Conservation (phyloP, 805 yeast genomes). For the Huiozyma naganishii region DNA sequence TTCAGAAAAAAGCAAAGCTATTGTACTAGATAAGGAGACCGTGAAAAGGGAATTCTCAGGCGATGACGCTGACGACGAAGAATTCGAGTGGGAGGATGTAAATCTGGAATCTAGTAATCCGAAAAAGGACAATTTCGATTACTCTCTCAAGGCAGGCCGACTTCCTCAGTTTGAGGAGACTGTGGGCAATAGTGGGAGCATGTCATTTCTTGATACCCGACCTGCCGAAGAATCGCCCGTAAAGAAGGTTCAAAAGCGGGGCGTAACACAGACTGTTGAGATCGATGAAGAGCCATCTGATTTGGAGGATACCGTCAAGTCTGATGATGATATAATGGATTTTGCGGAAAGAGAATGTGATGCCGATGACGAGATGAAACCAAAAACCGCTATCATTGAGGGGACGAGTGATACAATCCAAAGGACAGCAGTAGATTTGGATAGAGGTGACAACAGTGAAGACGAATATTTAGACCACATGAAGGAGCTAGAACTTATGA, state of each 20-base stretch:
- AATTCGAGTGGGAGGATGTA: conserved; percentile 66
- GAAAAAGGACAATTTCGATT: conserved; percentile 23
- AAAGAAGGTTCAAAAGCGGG: conserved; percentile 6
- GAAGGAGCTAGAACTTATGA: conserved; percentile 29
- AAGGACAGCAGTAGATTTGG: conserved; percentile 1
- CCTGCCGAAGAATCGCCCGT: conserved; percentile 14
- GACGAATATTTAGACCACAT: conserved; percentile 19
- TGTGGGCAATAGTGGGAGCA: conserved; percentile 16
- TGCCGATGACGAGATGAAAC: too few species aligned
- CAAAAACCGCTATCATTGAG: too few species aligned
- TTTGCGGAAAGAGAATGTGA: too few species aligned
- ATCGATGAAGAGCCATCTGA: conserved; percentile 1
- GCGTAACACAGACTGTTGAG: not conserved
- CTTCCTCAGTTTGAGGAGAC: conserved; percentile 23
- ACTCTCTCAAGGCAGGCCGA: conserved; percentile 34
- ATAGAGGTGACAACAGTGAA: conserved; percentile 13
- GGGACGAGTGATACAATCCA: too few species aligned
- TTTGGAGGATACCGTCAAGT: conserved; percentile 7
- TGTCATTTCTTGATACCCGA: conserved; percentile 24
- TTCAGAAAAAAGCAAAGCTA: conserved; percentile 35
- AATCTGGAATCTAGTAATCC: conserved; percentile 25
- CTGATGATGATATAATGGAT: not conserved
- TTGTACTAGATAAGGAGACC: conserved; percentile 26
- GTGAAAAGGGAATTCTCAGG: conserved; percentile 12
- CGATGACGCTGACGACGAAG: conserved; percentile 29